Evolutionary conservation across 345 rosid genomes (phyloP).

Genomic region (Linum trigynum): DNA sequence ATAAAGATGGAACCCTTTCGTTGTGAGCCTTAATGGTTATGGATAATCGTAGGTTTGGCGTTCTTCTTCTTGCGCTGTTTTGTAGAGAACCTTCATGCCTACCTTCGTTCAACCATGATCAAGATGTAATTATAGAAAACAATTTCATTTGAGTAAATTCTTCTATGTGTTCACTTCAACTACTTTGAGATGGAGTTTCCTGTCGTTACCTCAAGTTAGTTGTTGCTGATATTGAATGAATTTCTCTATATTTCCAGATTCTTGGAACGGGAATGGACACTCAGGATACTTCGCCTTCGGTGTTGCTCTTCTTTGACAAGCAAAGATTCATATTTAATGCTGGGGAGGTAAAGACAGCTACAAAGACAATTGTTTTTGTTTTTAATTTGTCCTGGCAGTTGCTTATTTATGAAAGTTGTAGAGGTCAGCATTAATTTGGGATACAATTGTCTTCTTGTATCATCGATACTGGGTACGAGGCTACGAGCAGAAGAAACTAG

Average conservation of each 20-base stretch:
- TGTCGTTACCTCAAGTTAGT: no score
- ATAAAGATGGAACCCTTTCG: no score
- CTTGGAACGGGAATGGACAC: constrained; percentile 98
- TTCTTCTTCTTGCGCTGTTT: no score
- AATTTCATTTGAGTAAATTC: no score
- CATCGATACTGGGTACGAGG: neutral
- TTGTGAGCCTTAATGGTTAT: no score
- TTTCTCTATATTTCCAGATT: constrained; percentile 32
- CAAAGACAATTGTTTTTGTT: neutral
- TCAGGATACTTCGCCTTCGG: constrained; percentile 88
- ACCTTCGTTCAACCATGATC: no score
- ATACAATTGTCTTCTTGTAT: no score
- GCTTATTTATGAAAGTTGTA: neutral
- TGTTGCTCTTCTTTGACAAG: constrained; percentile 82
- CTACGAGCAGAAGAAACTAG: neutral
- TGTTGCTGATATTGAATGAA: neutral
- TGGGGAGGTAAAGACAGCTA: constrained; percentile 57
- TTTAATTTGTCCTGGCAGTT: neutral
- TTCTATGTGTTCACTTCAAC: no score
- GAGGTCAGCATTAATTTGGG: neutral
- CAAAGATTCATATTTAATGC: constrained; percentile 91
- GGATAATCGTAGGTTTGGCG: no score
- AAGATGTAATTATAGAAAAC: no score
- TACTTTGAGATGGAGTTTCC: no score
- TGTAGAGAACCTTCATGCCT: no score